Evolutionary conservation across 805 yeast species (phyloP), one percentile per base, ranked within the genome.

Genomic region (Wickerhamomyces alni): DNA sequence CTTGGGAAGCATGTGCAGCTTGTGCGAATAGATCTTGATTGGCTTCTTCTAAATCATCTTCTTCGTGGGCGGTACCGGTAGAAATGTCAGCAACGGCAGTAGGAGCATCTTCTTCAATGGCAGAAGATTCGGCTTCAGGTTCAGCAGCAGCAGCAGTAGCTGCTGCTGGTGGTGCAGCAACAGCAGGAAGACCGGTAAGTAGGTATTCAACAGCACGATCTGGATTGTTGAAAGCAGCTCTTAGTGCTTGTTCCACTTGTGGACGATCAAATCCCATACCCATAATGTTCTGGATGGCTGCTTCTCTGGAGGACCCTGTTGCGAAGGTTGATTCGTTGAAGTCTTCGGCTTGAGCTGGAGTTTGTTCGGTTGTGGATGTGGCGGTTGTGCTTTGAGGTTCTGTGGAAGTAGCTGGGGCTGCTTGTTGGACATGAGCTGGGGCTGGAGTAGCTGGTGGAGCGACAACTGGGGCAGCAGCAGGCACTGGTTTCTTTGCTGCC

Each of bases 181-280:
- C 18, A 16, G 31, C 31, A 19, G 96, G 96, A 33, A 91, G 76
- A 3, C 97, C 98, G 35, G 89, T 87, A 48, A 93, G 67, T 37
- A 93, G 70, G 60, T 91, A 89, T 60, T 93, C 99, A 12, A 93
- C 98, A 0, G 99, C 99, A 54, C 99, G 80, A 59, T 91, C 98
- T 17, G 99, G 98, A 63, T 93, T 89, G 66, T 91, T 91, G 67
- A 80, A 93, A 1, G 99, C 98, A 13, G 96, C 95, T 52, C 94
- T 79, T 59, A 93, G 67, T 0, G 99, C 99, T 34, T 79, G 75
- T 63, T 87, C 94, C 19, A 87, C 96, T 58, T 87, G 86, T 15
- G 77, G 74, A 52, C 95, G 79, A 37, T 83, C 87, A 58, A 88
- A 93, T 8, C 99, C 99, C 97, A 93, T 88, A 50, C 87, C 97